phyloP scores from a whole-genome alignment of 2,329 filamentous ascomycete genomes.

The Davidsoniella eucalypti region DNA sequence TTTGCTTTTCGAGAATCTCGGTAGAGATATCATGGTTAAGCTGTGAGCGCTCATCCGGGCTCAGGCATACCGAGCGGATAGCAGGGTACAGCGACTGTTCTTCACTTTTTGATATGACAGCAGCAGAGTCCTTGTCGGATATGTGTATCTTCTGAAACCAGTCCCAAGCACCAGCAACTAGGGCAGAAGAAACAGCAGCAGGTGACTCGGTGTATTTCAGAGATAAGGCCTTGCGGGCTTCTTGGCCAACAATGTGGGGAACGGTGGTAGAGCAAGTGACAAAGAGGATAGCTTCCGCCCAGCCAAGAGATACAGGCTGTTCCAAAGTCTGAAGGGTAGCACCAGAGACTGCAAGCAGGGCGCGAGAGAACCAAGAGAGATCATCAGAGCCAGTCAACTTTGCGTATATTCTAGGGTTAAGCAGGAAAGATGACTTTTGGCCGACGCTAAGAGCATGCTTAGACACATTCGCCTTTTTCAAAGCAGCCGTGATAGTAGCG shows the following conservation, averaged over 20 bases:
- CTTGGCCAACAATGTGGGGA: conserved; percentile 45
- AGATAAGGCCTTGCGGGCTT: conserved; percentile 45
- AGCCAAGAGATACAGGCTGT: conserved; percentile 43
- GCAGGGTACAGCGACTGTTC: conserved; percentile 45
- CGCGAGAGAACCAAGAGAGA: conserved; percentile 56
- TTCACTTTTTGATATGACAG: conserved; percentile 47
- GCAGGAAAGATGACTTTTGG: conserved; percentile 75
- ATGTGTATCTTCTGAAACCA: conserved; percentile 54
- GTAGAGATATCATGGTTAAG: conserved; percentile 27
- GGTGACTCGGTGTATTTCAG: conserved; percentile 46
- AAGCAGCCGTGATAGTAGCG: conserved; percentile 25
- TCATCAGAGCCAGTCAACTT: conserved; percentile 65
- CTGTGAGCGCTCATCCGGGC: conserved; percentile 31
- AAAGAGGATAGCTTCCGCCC: conserved; percentile 78
- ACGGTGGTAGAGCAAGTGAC: conserved; percentile 48
- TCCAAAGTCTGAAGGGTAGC: conserved; percentile 33
- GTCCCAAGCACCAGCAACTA: conserved; percentile 62
- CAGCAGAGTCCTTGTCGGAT: conserved; percentile 64
- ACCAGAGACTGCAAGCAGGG: conserved; percentile 45
- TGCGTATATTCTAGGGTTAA: conserved; percentile 71
- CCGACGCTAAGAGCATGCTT: conserved; percentile 51
- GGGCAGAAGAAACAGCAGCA: conserved; percentile 38
- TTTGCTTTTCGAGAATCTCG: conserved; percentile 46
- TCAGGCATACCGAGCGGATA: conserved; percentile 46
- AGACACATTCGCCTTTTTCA: conserved; percentile 43